Evolutionary conservation across 306 rosid species (phyloP).

Genomic region (Echinosophora koreensis): DNA sequence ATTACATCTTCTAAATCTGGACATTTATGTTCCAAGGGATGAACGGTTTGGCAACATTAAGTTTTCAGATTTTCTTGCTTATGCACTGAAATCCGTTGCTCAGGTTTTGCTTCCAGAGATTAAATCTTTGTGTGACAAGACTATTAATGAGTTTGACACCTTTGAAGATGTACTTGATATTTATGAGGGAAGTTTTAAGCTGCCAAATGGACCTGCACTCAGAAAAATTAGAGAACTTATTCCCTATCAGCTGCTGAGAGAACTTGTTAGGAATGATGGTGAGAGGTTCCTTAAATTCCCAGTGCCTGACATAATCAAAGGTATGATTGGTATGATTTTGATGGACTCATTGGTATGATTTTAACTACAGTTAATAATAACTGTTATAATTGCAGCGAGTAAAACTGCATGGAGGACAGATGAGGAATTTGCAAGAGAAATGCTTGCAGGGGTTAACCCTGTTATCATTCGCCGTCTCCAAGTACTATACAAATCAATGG

Average conservation of each 20-base stretch:
- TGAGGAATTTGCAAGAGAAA: slow-evolving; percentile 89
- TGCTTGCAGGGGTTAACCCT: slow-evolving; percentile 97
- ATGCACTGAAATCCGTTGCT: slow-evolving; percentile 72
- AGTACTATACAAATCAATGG: slow-evolving; percentile 50
- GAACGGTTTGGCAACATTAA: slow-evolving; percentile 78
- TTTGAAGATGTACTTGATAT: slow-evolving; percentile 71
- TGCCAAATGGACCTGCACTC: slow-evolving; percentile 61
- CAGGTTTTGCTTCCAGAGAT: slow-evolving; percentile 82
- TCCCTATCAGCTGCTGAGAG: slow-evolving; percentile 84
- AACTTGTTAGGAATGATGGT: slow-evolving; percentile 84
- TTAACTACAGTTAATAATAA: background rate
- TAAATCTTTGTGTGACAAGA: slow-evolving; percentile 72
- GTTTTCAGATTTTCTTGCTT: slow-evolving; percentile 84
- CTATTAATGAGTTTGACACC: slow-evolving; percentile 81
- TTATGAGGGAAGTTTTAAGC: slow-evolving; percentile 67
- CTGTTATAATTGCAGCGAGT: slow-evolving; percentile 53
- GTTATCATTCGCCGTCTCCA: slow-evolving; percentile 75
- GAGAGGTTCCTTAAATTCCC: slow-evolving; percentile 82
- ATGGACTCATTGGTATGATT: background rate
- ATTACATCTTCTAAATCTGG: slow-evolving; percentile 70
- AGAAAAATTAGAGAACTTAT: slow-evolving; percentile 60
- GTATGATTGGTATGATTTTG: slow-evolving; percentile 45
- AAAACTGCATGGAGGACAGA: slow-evolving; percentile 94
- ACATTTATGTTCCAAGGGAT: slow-evolving; percentile 87
- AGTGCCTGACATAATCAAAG: slow-evolving; percentile 83